Conservation (phyloP, 352 stramenopile genomes). For the Sclerospora graminicola region DNA sequence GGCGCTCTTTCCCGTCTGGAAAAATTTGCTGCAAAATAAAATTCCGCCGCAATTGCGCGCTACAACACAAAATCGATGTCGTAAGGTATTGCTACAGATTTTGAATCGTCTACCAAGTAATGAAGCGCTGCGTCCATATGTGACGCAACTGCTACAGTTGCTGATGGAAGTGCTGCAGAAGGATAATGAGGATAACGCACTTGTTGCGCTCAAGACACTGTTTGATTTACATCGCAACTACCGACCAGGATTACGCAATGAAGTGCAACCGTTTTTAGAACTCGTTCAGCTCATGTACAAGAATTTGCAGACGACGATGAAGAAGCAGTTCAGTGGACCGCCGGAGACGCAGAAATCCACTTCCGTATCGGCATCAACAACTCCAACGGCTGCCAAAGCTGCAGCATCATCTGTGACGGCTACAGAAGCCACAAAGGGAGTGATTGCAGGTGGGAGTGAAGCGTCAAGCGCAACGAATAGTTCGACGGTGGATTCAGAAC, state of each 20-base stretch:
- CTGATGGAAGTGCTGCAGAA: constrained; percentile 89
- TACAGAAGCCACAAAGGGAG: constrained; percentile 7
- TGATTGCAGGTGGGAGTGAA: constrained; percentile 1
- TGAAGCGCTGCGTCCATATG: constrained; percentile 90
- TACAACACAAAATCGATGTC: constrained; percentile 80
- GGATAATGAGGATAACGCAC: constrained; percentile 96
- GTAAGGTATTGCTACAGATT: constrained; percentile 91
- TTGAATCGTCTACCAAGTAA: constrained; percentile 92
- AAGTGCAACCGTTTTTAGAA: constrained; percentile 86
- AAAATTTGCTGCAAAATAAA: constrained; percentile 68
- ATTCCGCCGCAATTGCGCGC: constrained; percentile 63
- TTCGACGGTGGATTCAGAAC: constrained; percentile 2
- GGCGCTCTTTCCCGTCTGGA: constrained; percentile 86
- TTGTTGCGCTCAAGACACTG: constrained; percentile 91
- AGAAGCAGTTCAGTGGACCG: constrained; percentile 74
- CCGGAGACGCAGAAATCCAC: constrained; percentile 24
- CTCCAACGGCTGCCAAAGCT: constrained; percentile 13
- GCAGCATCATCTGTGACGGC: constrained; percentile 2
- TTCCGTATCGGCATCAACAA: constrained; percentile 11
- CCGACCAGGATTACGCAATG: constrained; percentile 74
- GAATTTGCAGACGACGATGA: constrained; percentile 72
- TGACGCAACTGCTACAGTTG: constrained; percentile 85
- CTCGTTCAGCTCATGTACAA: constrained; percentile 88
- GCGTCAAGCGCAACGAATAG: not conserved
- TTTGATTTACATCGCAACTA: constrained; percentile 98